Base-by-base conservation (phyloP, 441 rosid genomes). In the Jatropha multifida region DNA sequence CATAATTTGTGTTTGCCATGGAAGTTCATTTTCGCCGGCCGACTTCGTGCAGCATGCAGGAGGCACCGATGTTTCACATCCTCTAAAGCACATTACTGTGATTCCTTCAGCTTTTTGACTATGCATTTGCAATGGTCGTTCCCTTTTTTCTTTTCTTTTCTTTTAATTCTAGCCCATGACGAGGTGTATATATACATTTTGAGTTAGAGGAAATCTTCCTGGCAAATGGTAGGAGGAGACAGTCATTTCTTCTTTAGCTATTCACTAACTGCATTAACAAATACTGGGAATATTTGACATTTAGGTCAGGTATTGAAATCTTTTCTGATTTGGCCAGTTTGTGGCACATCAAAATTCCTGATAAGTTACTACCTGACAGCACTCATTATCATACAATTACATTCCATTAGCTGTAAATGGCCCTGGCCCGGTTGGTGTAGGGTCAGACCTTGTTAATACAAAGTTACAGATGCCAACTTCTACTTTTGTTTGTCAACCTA, bases 21-120 rank as follows among this genome's bases (percentile, higher is more conserved):
- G 98, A 51, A 88, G 73, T 79, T 94, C 92, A 76, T 88, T 85
- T 71, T 83, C 94, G 1, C 98, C 97, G 0, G 93, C 93, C 0
- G 94, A 92, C 92, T 94, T 94, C 14, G 97, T 94, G 77, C 89
- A 88, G 83, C 98, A 92, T 5, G 96, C 94, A 0, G 98, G 98
- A 0, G 96, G 98, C 1, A 86, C 90, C 4, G 92, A 90, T 27
- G 89, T 90, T 0, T 88, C 88, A 26, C 85, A 92, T 79, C 97
- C 97, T 0, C 88, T 89, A 23, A 83, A 87, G 58, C 97, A 88
- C 72, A 92, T 94, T 61, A 92, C 90, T 13, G 88, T 90, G 69
- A 88, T 84, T 82, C 88, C 93, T 67, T 86, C 92, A 59, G 79
- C 83, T 1, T 72, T 85, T 52, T 86, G 77, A 80, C 20, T 13